Base-by-base conservation (phyloP, 345 rosid genomes). In the Bruguiera sexangula region DNA sequence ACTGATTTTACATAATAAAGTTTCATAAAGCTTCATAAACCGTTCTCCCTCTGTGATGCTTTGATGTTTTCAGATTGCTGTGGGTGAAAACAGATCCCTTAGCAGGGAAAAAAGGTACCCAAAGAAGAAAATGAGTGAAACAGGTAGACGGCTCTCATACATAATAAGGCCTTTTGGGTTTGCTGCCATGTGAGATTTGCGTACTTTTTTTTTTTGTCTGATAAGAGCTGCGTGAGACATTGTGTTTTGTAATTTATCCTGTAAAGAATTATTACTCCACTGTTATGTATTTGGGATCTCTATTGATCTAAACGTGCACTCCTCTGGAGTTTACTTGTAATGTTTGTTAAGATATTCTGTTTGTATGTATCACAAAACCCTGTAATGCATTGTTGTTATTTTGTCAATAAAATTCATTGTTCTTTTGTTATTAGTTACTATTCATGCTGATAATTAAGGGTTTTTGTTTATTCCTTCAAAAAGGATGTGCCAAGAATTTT, bases 121-220 rank as follows among this genome's bases (percentile, higher is more conserved):
- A 18, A 16, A 24, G 50, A 10, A 34, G 20, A 59, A 57, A 57
- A 30, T 2, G 60, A 10, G 58, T 36, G 58, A 64, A 48, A 56
- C 24, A 43, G 31, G 43, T 61, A 58, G 55, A 62, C 27, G 53
- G 71, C 67, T 50, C 31, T 68, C 58, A 30, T 74, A 13, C 66
- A 39, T 24, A 79, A 84, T 78, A 82, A 79, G 82, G 82, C 81
- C 67, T 43, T 54, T 62, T 46, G 70, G 64, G 72, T 80, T 80
- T 78, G 72, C 66, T 56, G 82, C 80, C 80, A 74, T 63, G 57
- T 32, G 63, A 37, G 20, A 24, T 27, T 31, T 61, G 67, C 19
- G 4, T 43, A 15, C 5, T 2, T 39, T 11, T 10, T 39, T 43
- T 2, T 43, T 43, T 43, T 43, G 15, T 8, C 43, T 43, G 50